Percentiles rank a stretch among this genome's conserved stretches.
phyloP scores from a whole-genome alignment of 768 basidiomycete genomes.

The Pulveroboletus frians region DNA sequence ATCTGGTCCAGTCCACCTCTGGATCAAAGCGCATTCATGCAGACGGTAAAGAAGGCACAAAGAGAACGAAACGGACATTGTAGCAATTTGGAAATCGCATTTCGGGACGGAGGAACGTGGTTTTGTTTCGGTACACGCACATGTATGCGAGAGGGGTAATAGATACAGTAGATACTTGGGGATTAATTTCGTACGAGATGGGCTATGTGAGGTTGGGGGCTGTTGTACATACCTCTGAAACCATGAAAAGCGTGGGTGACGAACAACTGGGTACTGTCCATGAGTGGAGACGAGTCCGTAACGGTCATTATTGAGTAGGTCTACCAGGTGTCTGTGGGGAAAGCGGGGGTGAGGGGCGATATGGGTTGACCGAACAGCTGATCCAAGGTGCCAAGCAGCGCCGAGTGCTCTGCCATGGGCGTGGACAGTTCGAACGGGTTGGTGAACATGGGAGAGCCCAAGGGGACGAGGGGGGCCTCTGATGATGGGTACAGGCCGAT shows the following conservation, averaged over 20 bases:
- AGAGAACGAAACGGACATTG: constrained; percentile 29
- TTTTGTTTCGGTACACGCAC: neutral
- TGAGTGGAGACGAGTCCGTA: neutral
- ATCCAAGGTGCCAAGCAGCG: constrained; percentile 22
- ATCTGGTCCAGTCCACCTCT: constrained; percentile 14
- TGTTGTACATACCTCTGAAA: constrained; percentile 4
- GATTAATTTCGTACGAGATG: constrained; percentile 5
- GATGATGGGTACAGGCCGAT: constrained; percentile 6
- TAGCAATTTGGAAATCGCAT: neutral
- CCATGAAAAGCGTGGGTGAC: neutral
- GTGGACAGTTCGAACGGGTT: constrained; percentile 25
- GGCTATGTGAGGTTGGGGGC: constrained; percentile 4
- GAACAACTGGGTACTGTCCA: neutral
- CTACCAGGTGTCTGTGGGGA: constrained; percentile 13
- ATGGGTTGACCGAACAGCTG: constrained; percentile 29
- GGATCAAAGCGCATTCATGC: constrained; percentile 25
- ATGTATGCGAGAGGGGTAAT: constrained; percentile 4
- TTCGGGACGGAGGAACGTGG: neutral
- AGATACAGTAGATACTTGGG: constrained; percentile 19
- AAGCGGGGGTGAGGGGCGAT: constrained; percentile 18
- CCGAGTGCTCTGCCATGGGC: constrained; percentile 1
- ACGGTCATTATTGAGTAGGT: neutral
- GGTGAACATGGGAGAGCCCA: constrained; percentile 27
- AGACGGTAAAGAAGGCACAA: constrained; percentile 18
- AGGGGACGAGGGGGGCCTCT: constrained; percentile 7